These are phyloP conservation scores for Blumeria graminis DNA, from an alignment of 2,329 filamentous ascomycete genomes.

Conservation along the genomic window DNA sequence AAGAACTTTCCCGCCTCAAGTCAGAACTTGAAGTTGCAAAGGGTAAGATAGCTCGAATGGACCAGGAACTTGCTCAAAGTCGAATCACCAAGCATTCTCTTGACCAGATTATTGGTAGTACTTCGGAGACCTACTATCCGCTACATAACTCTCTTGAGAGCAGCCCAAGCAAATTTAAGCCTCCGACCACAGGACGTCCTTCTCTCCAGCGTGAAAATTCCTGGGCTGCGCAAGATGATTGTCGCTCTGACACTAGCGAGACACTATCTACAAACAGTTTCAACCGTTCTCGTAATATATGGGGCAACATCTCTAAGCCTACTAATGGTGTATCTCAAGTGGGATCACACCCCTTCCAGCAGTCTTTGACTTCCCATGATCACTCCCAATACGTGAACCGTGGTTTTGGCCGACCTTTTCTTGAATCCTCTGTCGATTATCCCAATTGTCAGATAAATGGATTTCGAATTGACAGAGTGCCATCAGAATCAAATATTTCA, in stretches of 20 bases:
- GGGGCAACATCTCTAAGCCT: slow-evolving; percentile 23
- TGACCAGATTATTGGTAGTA: slow-evolving; percentile 27
- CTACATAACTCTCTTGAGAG: slow-evolving; percentile 8
- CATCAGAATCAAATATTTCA: slow-evolving; percentile 11
- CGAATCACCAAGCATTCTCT: slow-evolving; percentile 34
- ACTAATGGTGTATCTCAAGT: slow-evolving; percentile 4
- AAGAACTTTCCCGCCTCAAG: slow-evolving; percentile 44
- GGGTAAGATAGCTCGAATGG: slow-evolving; percentile 44
- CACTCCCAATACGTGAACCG: slow-evolving; percentile 24
- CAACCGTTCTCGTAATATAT: slow-evolving; percentile 29
- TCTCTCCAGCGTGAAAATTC: slow-evolving; percentile 19
- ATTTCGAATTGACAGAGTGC: slow-evolving; percentile 13
- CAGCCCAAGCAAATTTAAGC: not conserved
- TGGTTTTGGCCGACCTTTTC: slow-evolving; percentile 14
- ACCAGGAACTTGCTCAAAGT: slow-evolving; percentile 43
- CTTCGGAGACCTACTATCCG: slow-evolving; percentile 20
- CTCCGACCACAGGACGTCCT: slow-evolving; percentile 12
- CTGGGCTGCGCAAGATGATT: slow-evolving; percentile 30
- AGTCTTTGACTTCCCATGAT: slow-evolving; percentile 15
- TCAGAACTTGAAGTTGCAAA: slow-evolving; percentile 47
- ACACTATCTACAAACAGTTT: slow-evolving; percentile 25
- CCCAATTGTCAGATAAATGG: slow-evolving; percentile 8
- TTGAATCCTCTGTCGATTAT: slow-evolving; percentile 11
- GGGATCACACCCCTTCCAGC: slow-evolving; percentile 9
- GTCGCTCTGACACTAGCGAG: slow-evolving; percentile 32